Evolutionary conservation across 371 early-diverging fungal genomes (phyloP).

Genomic region (Mortierella sp.): DNA sequence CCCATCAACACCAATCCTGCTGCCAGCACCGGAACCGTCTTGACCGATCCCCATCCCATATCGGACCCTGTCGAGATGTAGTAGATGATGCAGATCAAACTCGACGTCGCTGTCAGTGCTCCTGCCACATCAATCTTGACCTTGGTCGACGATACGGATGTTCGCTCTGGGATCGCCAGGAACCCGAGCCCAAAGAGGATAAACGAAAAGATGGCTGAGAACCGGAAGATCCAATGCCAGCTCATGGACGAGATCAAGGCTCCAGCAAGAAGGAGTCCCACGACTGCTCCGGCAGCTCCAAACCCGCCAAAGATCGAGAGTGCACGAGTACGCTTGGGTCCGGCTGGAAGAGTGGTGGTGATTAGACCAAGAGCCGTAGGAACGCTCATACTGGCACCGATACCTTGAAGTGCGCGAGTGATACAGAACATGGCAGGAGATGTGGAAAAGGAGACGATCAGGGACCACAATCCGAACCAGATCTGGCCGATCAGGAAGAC

Average conservation of each 20-base stretch:
- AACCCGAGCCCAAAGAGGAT: slow-evolving; percentile 13
- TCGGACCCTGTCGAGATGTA: slow-evolving; percentile 35
- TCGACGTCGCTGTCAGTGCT: slow-evolving; percentile 22
- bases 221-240: slow-evolving; percentile 46
- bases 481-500: slow-evolving; percentile 54
- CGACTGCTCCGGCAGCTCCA: slow-evolving; percentile 31
- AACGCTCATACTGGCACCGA: slow-evolving; percentile 56
- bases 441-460: slow-evolving; percentile 46
- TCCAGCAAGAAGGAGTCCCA: slow-evolving; percentile 37
- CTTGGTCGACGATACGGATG: slow-evolving; percentile 5
- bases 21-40: slow-evolving; percentile 27
- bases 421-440: slow-evolving; percentile 54
- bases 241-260: slow-evolving; percentile 29
- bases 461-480: slow-evolving; percentile 56
- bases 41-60: slow-evolving; percentile 35
- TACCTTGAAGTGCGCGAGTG: slow-evolving; percentile 58
- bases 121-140: slow-evolving; percentile 29
- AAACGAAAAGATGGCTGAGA: slow-evolving; percentile 39
- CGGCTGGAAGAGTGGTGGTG: slow-evolving; percentile 44
- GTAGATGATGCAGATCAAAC: slow-evolving; percentile 46
- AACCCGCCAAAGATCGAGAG: slow-evolving; percentile 37
- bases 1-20: slow-evolving; percentile 28
- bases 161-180: slow-evolving; percentile 8
- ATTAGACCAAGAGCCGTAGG: slow-evolving; percentile 46
- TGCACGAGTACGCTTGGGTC: slow-evolving; percentile 35